Percentiles rank a stretch among this genome's conserved stretches.
Conservation (phyloP, 2,329 filamentous ascomycete genomes). For the Sclerotinia spermophila region DNA sequence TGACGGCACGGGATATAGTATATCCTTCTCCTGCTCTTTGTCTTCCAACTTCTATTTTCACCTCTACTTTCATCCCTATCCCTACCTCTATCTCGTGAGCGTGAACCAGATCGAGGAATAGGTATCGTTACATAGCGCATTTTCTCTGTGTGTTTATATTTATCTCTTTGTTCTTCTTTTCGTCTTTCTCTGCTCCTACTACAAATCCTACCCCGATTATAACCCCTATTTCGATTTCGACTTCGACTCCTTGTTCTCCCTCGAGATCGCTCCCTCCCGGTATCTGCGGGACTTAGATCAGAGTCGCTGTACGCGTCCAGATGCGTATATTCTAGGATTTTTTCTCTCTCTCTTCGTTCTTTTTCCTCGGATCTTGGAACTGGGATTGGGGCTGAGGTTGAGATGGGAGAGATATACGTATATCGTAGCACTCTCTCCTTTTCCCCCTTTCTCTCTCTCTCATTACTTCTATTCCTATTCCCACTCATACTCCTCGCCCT, state of each 20-base stretch:
- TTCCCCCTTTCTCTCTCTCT: not conserved
- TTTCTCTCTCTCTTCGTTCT: not conserved
- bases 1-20: not conserved
- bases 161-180: not conserved
- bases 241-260: not conserved
- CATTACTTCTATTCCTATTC: not conserved
- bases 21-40: not conserved
- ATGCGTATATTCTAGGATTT: too few species aligned
- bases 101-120: not conserved
- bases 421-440: not conserved
- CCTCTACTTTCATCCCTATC: not conserved
- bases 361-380: not conserved
- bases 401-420: not conserved
- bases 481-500: not conserved
- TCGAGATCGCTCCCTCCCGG: not conserved
- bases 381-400: not conserved
- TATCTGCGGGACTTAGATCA: too few species aligned
- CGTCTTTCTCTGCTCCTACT: not conserved
- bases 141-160: not conserved
- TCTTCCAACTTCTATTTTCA: not conserved
- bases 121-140: not conserved
- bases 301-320: too few species aligned
- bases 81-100: not conserved
- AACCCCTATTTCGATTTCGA: not conserved
- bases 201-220: too few species aligned